Base-by-base conservation (phyloP, 805 yeast genomes). In the Millerago galiae region DNA sequence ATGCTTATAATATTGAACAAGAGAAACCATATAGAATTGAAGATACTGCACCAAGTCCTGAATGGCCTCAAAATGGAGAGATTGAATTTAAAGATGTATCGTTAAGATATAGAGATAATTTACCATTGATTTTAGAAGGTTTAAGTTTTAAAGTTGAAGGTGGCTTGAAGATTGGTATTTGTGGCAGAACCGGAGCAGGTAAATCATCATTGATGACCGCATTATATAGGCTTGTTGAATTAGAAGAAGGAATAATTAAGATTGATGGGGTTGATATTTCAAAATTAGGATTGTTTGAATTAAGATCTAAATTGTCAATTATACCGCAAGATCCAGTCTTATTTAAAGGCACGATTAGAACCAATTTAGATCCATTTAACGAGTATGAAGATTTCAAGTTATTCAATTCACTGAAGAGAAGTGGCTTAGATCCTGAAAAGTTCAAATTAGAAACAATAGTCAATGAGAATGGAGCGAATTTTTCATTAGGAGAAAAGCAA, bases 311-410 rank as follows among this genome's bases (percentile, higher is more conserved):
- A 30, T 62, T 84, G 41, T 74, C 87, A 1, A 83, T 84, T 44
- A 84, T 84, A 51, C 93, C 93, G 2, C 93, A 84, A 60, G 93
- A 84, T 51, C 91, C 93, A 1, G 85, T 84, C 0, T 63, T 84
- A 46, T 83, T 84, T 63, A 75, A 75, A 50, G 93, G 93, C 28
- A 71, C 83, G 0, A 69, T 84, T 40, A 66, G 90, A 49, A 72
- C 74, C 44, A 84, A 83, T 55, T 65, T 84, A 54, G 93, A 85
- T 61, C 88, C 91, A 28, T 84, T 83, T 56, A 62, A 66, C 33
- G 72, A 78, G 51, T 68, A 68, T 52, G 51, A 66, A 11, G 93
- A 85, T 53, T 75, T 68, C 5, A 63, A 68, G 34, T 64, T 84
- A 37, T 81, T 82, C 79, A 73, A 73, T 46, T 74, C 89, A 0